Base-by-base conservation (phyloP, 169 alveolate species). In the Plasmodium cynomolgi region DNA sequence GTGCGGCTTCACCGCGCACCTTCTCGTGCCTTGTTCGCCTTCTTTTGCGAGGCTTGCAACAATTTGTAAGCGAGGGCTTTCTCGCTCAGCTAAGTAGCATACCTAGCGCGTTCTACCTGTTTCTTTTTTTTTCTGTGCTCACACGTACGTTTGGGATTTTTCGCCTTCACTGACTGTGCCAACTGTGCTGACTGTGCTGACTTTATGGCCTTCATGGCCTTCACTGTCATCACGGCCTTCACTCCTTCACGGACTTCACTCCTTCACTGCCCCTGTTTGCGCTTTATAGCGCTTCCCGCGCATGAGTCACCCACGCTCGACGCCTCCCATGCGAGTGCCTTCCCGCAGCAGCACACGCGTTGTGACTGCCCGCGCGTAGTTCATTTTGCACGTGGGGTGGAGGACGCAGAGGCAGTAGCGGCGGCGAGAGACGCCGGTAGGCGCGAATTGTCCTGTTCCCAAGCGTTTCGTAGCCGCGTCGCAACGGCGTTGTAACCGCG, bases 51-150 rank as follows among this genome's bases (percentile, higher is more conserved):
- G 23, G 62, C 62, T 8, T 50, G 26, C 4, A 50, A 50, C 62
- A 3, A 15, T 50, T 13, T 50, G 26, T 50, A 15, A 50, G 62
- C 62, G 62, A 15, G 17, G 62, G 56, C 56, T 3, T 13, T 2
- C 62, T 15, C 62, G 2, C 41, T 72, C 34, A 72, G 39, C 81
- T 9, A 15, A 72, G 29, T 50, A 33, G 77, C 41, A n/a, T 50
- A 50, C 68, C 37, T 26, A 50, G 31, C 37, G 15, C 68, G 29
- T 81, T 54, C 37, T 54, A 54, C 44, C 41, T 20, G 17, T 44
- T 81, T 44, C 50, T 33, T 83, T 83, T 56, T 31, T 56, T 56
- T 83, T 83, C 26, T 68, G 44, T 83, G 81, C 23, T 83, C 56
- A 68, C 29, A 73, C 50, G 33, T 50, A 74, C 79, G 80, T 23